These are phyloP conservation scores for Solanum sejunctum DNA, from an alignment of 257 asterid species.

Conservation along the genomic window DNA sequence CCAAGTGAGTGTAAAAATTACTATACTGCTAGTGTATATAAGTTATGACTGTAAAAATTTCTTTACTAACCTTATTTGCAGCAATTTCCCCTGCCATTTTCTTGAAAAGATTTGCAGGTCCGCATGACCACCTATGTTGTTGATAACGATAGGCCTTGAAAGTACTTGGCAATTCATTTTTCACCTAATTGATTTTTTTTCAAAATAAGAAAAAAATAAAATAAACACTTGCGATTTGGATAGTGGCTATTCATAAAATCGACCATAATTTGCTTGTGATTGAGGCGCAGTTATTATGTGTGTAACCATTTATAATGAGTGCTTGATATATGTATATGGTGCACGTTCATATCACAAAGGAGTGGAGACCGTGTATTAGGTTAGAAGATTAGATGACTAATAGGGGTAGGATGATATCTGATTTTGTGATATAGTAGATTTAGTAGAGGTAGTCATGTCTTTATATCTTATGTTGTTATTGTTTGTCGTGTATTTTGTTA, in stretches of 20 bases:
- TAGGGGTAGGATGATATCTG: too few species aligned
- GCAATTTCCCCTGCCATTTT: slow-evolving; percentile 58
- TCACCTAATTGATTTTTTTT: slow-evolving; percentile 31
- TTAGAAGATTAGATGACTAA: too few species aligned
- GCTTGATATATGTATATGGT: neutral
- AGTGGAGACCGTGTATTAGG: too few species aligned
- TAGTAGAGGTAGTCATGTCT: too few species aligned
- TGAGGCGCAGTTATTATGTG: neutral
- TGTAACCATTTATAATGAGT: neutral
- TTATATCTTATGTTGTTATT: too few species aligned
- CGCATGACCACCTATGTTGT: slow-evolving; percentile 99
- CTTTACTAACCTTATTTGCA: slow-evolving; percentile 14
- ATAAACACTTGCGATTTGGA: neutral
- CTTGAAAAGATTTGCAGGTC: slow-evolving; percentile 80
- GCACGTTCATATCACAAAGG: too few species aligned
- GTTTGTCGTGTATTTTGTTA: too few species aligned
- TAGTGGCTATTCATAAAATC: neutral
- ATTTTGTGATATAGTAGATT: too few species aligned
- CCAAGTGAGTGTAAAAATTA: neutral
- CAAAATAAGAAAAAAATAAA: neutral
- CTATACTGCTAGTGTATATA: neutral
- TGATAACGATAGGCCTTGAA: slow-evolving; percentile 81
- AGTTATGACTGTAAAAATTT: neutral
- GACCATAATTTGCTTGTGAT: neutral
- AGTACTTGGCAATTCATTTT: slow-evolving; percentile 89